Base-by-base conservation (phyloP, 2,329 filamentous ascomycete genomes). In the Scleromitrula shiraiana region DNA sequence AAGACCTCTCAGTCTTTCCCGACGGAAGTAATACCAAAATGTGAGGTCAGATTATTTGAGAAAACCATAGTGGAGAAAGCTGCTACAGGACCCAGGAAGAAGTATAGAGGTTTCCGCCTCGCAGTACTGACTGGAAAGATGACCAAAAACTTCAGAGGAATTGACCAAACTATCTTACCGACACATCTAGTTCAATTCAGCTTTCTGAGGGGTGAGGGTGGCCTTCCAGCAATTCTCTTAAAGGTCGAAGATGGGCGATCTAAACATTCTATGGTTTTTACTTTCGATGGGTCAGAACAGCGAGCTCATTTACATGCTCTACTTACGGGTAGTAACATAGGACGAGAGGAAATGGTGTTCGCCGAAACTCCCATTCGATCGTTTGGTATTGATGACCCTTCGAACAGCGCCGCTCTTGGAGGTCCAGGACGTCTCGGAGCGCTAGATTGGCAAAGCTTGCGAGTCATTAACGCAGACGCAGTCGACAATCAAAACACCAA, bases 21-120 rank as follows among this genome's bases (percentile, higher is more conserved):
- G 5, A 75, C 81, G 39, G 88, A 94, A 20, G 74, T 83, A 5
- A 74, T 89, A 5, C 72, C 78, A 30, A 74, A 78, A 35, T 94
- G 88, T 64, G 82, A 83, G 33, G 68, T 93, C 23, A 77, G 80
- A 7, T 64, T 95, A 3, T 95, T 91, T 59, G 87, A 94, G 62
- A 82, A 77, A 56, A 70, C 78, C 1, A 71, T 77, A 22, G 80
- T 80, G 45, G 78, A 88, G 56, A 80, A 75, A 35, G 84, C 87
- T 52, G 86, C 85, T 1, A 82, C 80, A 1, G 88, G 87, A 1
- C 77, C 76, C 40, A 80, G 88, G 36, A 80, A 72, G 47, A 77
- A 83, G 59, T 89, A 95, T 64, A 77, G 83, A 35, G 89, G 90
- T 0, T 93, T 84, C 68, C 80, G 90, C 19, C 69, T 95, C 39